Conservation (phyloP, 2,329 filamentous ascomycete species). For the Massarina eburnea region DNA sequence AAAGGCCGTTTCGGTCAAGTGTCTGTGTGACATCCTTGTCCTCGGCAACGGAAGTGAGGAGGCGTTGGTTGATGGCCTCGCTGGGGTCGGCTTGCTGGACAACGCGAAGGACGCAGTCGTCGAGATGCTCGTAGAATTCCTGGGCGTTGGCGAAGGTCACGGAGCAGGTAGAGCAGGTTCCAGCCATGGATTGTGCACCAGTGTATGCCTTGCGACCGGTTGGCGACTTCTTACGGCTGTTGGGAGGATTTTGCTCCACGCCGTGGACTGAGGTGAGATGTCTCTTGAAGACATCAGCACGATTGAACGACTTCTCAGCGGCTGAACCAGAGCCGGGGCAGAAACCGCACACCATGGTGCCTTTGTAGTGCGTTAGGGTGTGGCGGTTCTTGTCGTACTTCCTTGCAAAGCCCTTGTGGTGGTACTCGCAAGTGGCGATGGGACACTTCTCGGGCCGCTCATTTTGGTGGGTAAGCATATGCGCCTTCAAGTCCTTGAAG, state of each 20-base stretch:
- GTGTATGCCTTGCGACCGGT: constrained; percentile 65
- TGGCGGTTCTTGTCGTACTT: constrained; percentile 98
- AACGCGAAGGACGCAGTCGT: constrained; percentile 66
- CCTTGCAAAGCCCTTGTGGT: constrained; percentile 86
- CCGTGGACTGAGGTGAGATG: constrained; percentile 88
- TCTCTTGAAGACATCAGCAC: constrained; percentile 93
- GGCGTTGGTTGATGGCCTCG: constrained; percentile 47
- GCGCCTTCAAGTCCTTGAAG: constrained; percentile 90
- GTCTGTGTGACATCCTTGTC: constrained; percentile 44
- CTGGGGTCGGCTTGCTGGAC: constrained; percentile 51
- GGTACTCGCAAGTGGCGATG: constrained; percentile 88
- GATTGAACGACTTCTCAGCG: constrained; percentile 92
- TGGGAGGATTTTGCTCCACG: constrained; percentile 89
- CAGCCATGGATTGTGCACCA: constrained; percentile 72
- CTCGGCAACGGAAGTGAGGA: constrained; percentile 43
- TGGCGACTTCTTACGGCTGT: constrained; percentile 76
- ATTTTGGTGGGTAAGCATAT: constrained; percentile 91
- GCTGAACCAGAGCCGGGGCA: constrained; percentile 86
- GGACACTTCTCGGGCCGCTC: constrained; percentile 94
- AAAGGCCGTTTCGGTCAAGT: constrained; percentile 42
- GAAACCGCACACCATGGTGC: constrained; percentile 95
- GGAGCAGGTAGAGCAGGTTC: constrained; percentile 90
- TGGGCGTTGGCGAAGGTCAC: constrained; percentile 82
- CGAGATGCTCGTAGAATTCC: constrained; percentile 96
- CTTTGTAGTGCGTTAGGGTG: constrained; percentile 93